Evolutionary conservation across 345 rosid genomes (phyloP).

Genomic region (Salix purpurea): DNA sequence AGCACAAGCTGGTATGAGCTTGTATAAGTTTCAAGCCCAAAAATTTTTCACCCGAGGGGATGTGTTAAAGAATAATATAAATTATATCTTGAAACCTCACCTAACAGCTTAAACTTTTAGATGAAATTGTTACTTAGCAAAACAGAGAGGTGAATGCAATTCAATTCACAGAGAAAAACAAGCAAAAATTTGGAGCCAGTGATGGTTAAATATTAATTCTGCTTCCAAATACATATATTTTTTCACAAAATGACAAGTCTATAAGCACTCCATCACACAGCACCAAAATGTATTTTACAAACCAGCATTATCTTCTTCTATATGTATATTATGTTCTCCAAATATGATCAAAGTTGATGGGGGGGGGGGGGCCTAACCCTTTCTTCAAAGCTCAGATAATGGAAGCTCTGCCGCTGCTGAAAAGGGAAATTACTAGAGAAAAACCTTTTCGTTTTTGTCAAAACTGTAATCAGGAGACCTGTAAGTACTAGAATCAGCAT

Average conservation of each 20-base stretch:
- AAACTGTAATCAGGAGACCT: conserved; percentile 24
- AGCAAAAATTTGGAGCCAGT: not conserved
- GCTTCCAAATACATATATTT: not conserved
- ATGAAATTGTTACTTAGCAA: no score
- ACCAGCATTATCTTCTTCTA: not conserved
- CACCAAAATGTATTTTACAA: not conserved
- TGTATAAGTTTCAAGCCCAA: no score
- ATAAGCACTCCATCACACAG: not conserved
- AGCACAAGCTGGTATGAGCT: no score
- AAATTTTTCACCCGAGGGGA: no score
- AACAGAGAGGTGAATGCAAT: not conserved
- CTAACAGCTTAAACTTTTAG: no score
- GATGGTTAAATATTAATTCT: not conserved
- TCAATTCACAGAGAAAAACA: not conserved
- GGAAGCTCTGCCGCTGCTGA: not conserved
- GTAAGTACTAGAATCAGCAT: conserved; percentile 51
- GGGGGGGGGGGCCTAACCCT: not conserved
- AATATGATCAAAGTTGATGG: not conserved
- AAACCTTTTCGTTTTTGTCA: conserved; percentile 16
- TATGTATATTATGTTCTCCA: not conserved
- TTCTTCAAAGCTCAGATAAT: conserved; percentile 1
- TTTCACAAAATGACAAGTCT: not conserved
- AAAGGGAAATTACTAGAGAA: conserved; percentile 4
- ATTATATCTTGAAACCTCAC: no score
- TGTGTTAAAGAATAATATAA: no score